Evolutionary conservation across 2,329 filamentous ascomycete species (phyloP).

Genomic region (Simplicillium sp.): DNA sequence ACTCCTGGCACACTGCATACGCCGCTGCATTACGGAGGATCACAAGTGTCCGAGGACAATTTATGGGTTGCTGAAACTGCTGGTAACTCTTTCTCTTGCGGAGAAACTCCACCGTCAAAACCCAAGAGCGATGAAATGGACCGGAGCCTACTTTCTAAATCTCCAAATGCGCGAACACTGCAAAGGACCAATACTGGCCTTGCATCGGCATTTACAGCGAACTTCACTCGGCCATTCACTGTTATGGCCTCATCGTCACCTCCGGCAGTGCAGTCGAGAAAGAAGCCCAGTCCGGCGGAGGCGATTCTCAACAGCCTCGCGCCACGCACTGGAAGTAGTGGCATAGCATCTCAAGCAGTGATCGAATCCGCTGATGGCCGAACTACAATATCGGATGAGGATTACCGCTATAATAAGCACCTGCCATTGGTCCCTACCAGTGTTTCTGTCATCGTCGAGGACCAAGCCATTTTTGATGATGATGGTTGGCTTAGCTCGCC

Average conservation of each 20-base stretch:
- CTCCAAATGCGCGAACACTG: slow-evolving; percentile 44
- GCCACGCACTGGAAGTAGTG: slow-evolving; percentile 35
- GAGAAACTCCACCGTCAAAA: slow-evolving; percentile 49
- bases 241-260: slow-evolving; percentile 29
- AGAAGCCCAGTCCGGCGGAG: slow-evolving; percentile 54
- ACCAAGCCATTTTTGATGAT: slow-evolving; percentile 58
- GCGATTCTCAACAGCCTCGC: slow-evolving; percentile 46
- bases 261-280: slow-evolving; percentile 33
- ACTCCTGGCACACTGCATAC: slow-evolving; percentile 50
- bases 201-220: slow-evolving; percentile 45
- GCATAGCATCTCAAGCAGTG: slow-evolving; percentile 36
- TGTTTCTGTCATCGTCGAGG: slow-evolving; percentile 45
- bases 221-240: slow-evolving; percentile 38
- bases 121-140: slow-evolving; percentile 35
- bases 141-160: slow-evolving; percentile 47
- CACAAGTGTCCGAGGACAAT: slow-evolving; percentile 46
- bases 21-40: slow-evolving; percentile 43
- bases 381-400: slow-evolving; percentile 46
- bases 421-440: slow-evolving; percentile 39
- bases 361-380: slow-evolving; percentile 36
- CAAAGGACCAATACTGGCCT: slow-evolving; percentile 46
- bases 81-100: slow-evolving; percentile 50
- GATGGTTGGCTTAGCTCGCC: slow-evolving; percentile 55
- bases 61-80: slow-evolving; percentile 43
- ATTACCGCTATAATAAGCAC: slow-evolving; percentile 34